Conservation (phyloP, 2,329 filamentous ascomycete species). For the Leptographium galeiforme region DNA sequence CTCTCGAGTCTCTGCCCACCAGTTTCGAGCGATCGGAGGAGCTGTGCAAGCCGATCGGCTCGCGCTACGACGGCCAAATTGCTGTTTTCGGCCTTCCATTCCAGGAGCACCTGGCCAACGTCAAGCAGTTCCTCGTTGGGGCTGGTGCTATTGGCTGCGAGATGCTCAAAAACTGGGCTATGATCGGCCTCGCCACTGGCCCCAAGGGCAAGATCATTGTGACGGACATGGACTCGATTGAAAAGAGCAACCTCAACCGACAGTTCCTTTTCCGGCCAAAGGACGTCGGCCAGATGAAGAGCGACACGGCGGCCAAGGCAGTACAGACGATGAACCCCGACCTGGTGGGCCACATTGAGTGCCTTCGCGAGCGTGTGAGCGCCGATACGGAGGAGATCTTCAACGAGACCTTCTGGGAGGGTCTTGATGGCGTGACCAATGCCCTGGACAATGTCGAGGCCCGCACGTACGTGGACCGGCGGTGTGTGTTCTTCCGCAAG, state of each 20-base stretch:
- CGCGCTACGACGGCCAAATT: slow-evolving; percentile 92
- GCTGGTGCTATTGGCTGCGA: slow-evolving; percentile 96
- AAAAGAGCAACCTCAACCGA: slow-evolving; percentile 96
- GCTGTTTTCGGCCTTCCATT: slow-evolving; percentile 89
- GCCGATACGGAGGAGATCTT: slow-evolving; percentile 88
- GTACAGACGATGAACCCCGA: slow-evolving; percentile 94
- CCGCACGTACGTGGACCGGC: slow-evolving; percentile 86
- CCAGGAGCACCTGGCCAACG: slow-evolving; percentile 83
- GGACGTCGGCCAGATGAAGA: slow-evolving; percentile 94
- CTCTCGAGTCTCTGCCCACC: slow-evolving; percentile 82
- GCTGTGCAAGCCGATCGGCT: slow-evolving; percentile 70
- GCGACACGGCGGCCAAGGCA: slow-evolving; percentile 80
- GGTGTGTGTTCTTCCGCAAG: slow-evolving; percentile 98
- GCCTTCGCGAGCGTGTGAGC: slow-evolving; percentile 79
- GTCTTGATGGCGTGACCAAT: slow-evolving; percentile 85
- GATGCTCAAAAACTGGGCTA: slow-evolving; percentile 99
- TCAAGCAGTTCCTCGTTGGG: slow-evolving; percentile 88
- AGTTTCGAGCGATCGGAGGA: slow-evolving; percentile 67
- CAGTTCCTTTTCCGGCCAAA: slow-evolving; percentile 91
- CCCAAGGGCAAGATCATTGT: slow-evolving; percentile 80
- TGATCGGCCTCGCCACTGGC: slow-evolving; percentile 88
- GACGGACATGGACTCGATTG: slow-evolving; percentile 97
- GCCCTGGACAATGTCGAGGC: slow-evolving; percentile 96
- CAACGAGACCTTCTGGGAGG: slow-evolving; percentile 83
- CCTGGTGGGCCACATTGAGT: slow-evolving; percentile 70